Evolutionary conservation across 805 yeast genomes (phyloP).

Genomic region (Yamadazyma akitaensis): DNA sequence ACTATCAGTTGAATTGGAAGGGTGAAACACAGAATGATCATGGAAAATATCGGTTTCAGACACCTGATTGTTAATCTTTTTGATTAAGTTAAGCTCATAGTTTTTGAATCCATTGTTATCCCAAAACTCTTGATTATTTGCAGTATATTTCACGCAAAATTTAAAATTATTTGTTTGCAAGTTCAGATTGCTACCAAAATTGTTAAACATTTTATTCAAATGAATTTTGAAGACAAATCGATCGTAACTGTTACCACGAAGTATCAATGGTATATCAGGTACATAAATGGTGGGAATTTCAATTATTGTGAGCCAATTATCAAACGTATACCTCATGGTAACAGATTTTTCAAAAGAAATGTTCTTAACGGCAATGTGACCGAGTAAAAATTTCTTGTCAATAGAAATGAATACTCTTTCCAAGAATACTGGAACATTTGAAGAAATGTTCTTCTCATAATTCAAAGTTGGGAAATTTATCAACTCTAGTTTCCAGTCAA

Average conservation of each 20-base stretch:
- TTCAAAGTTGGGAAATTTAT: conserved; percentile 39
- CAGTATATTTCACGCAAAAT: conserved; percentile 57
- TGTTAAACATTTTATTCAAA: conserved; percentile 31
- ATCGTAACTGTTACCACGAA: conserved; percentile 56
- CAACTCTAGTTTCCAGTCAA: conserved; percentile 45
- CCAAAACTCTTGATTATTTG: conserved; percentile 60
- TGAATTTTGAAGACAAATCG: conserved; percentile 67
- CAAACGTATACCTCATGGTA: conserved; percentile 68
- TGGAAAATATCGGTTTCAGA: background rate
- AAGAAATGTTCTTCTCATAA: conserved; percentile 43
- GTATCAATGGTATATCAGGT: conserved; percentile 50
- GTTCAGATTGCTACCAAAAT: conserved; percentile 2
- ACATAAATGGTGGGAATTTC: conserved; percentile 64
- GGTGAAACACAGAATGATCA: conserved; percentile 4
- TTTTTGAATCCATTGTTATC: conserved; percentile 67
- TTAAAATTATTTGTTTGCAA: conserved; percentile 24
- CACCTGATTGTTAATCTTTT: conserved; percentile 9
- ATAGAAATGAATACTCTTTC: conserved; percentile 60
- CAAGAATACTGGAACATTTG: conserved; percentile 49
- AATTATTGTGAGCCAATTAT: conserved; percentile 72
- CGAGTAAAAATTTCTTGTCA: conserved; percentile 58
- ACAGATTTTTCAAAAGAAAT: conserved; percentile 65
- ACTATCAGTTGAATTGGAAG: conserved; percentile 1
- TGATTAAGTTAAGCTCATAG: conserved; percentile 50
- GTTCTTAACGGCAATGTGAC: conserved; percentile 78